Base-by-base conservation (phyloP, 352 stramenopile genomes). In the Phytophthora pseudosyringae region DNA sequence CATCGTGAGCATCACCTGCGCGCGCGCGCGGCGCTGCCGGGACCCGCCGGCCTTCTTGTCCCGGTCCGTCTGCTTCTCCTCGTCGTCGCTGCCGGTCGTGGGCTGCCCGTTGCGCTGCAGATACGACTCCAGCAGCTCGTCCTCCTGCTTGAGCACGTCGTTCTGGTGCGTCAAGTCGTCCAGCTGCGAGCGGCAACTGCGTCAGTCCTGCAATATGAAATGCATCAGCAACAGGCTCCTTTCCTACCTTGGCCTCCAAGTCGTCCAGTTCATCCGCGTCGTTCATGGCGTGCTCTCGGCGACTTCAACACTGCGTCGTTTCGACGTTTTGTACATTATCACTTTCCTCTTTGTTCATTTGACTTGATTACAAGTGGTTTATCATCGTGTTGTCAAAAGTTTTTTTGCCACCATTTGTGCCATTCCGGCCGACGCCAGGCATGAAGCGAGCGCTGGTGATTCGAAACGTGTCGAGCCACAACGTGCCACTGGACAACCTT, bases 41-140 rank as follows among this genome's bases (percentile, higher is more conserved):
- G 71, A 69, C 0, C 54, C 55, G 1, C 45, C 38, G 4, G 32
- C 52, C n/a, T 79, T 78, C 47, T 89, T 89, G 47, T 85, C 73
- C 16, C 75, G 64, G 6, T 88, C 77, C 7, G 73, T 72, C 13
- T 70, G 71, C 51, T 90, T 90, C 29, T 88, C 81, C 40, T 95
- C 80, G 49, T 94, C 87, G 46, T 95, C 80, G 46, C 74, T 87
- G 29, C 72, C 78, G 1, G 47, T 59, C 15, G 76, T 57, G 1
- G 67, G 53, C 21, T 88, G 80, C 11, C 67, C 73, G 47, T 89
- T 89, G 51, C 79, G 82, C 38, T 89, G 69, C 62, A 94, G 66
- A 62, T 97, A 94, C 46, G 88, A 91, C 69, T 95, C 78, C 11
- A 98, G 89, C 39, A 98, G 71, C 62, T 96, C 90, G 58, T 98